Evolutionary conservation across 2,329 filamentous ascomycete genomes (phyloP), one percentile per base, ranked within the genome.

Genomic region (Fusarium euwallaceae): DNA sequence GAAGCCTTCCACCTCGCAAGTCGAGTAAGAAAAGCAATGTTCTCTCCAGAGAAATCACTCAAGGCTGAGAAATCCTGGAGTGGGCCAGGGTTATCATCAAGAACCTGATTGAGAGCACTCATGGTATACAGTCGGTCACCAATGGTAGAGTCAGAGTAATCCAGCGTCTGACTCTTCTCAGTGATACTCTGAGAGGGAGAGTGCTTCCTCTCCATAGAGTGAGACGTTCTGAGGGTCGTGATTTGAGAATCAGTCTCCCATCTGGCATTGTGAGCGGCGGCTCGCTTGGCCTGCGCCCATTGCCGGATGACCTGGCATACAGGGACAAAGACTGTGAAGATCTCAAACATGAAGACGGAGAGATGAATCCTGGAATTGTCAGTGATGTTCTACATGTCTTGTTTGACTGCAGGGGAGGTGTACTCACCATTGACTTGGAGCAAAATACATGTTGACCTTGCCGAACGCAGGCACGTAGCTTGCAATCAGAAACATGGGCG

Each of bases 31-130:
- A 93, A 93, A 37, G 91, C 88, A 73, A 93, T 90, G 76, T 93
- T 93, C 80, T 93, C 92, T 22, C 91, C 91, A 0, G 91, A 92
- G 78, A 93, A 93, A 73, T 93, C 92, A 45, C 87, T 86, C 2
- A 88, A 83, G 0, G 91, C 91, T 0, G 92, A 91, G 78, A 92
- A 93, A 59, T 89, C 82, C 66, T 91, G 89, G 0, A 93, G 85
- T 0, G 89, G 88, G 1, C 86, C 83, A 0, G 90, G 88, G 78
- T 92, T 91, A 63, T 86, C 84, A 37, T 86, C 82, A 0, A 93
- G 83, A 4, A 90, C 88, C 68, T 88, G 85, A 66, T 93, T 91
- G 4, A 93, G 86, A 0, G 91, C 89, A 48, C 86, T 84, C 88
- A 92, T 91, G 53, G 88, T 90, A 58, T 89, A 84, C 67, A 90